phyloP scores from a whole-genome alignment of 768 basidiomycete genomes.

The Infundibulicybe gibba region DNA sequence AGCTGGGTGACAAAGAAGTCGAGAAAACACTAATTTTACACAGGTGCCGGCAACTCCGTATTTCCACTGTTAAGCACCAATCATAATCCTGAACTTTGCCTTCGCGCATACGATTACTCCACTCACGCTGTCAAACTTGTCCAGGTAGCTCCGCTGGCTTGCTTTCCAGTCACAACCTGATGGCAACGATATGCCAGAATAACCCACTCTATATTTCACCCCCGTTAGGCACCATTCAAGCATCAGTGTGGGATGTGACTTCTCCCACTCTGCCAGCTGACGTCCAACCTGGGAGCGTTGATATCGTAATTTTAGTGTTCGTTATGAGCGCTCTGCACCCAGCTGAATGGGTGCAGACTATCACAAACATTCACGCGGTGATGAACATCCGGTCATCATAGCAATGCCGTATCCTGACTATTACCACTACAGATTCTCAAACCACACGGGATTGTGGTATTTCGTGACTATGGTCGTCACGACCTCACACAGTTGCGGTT shows the following conservation, averaged over 20 bases:
- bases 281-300: conserved; percentile 66
- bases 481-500: conserved; percentile 95
- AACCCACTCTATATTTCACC: conserved; percentile 69
- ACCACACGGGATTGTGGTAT: conserved; percentile 78
- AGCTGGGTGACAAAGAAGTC: conserved; percentile 12
- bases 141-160: conserved; percentile 47
- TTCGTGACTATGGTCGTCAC: conserved; percentile 94
- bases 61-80: conserved; percentile 87
- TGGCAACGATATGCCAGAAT: conserved; percentile 36
- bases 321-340: conserved; percentile 94
- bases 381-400: neutral
- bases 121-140: conserved; percentile 86
- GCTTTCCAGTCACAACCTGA: neutral
- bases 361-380: conserved; percentile 78
- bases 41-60: conserved; percentile 92
- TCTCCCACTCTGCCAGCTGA: conserved; percentile 59
- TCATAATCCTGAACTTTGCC: conserved; percentile 67
- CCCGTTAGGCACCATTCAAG: conserved; percentile 65
- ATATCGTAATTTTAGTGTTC: conserved; percentile 90
- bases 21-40: conserved; percentile 1
- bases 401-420: neutral
- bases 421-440: conserved; percentile 67
- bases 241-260: conserved; percentile 91
- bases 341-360: conserved; percentile 81
- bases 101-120: conserved; percentile 91